A percentile compares a stretch with the other conserved stretches of the same genome.
phyloP scores from a whole-genome alignment of 1,139 yeast genomes.

The Kodamaea suecica region DNA sequence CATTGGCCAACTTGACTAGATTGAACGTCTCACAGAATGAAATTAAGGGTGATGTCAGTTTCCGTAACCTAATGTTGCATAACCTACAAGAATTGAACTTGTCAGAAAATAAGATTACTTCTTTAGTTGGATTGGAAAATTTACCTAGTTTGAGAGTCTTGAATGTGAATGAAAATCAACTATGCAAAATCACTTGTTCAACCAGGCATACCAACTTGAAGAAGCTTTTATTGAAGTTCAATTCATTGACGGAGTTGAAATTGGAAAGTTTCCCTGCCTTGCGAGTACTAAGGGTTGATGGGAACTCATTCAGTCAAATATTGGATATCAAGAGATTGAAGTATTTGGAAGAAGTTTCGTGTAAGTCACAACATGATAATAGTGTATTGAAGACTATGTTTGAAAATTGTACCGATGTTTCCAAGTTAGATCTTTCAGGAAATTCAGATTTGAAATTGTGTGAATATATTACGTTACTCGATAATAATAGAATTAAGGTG shows the following conservation, averaged over 20 bases:
- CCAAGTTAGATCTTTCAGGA: conserved; percentile 40
- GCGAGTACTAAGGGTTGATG: conserved; percentile 47
- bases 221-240: conserved; percentile 43
- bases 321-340: conserved; percentile 29
- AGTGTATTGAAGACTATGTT: conserved; percentile 21
- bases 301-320: conserved; percentile 31
- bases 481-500: conserved; percentile 2
- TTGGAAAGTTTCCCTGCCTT: conserved; percentile 35
- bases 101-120: conserved; percentile 39
- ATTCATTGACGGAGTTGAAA: conserved; percentile 32
- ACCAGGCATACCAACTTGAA: conserved; percentile 33
- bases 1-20: conserved; percentile 37
- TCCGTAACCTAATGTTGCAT: conserved; percentile 31
- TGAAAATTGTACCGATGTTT: conserved; percentile 20
- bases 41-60: conserved; percentile 37
- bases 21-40: conserved; percentile 45
- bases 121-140: conserved; percentile 34
- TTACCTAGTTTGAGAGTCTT: conserved; percentile 37
- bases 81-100: conserved; percentile 45
- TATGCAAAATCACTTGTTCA: conserved; percentile 24
- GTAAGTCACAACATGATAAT: conserved; percentile 31
- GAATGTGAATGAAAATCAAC: conserved; percentile 42
- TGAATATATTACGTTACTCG: conserved; percentile 7
- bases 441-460: conserved; percentile 19
- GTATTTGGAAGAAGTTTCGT: conserved; percentile 42